Percentiles rank a stretch among this genome's conserved stretches.
phyloP scores from a whole-genome alignment of 164 flowering plant species.

The Vitis vinifera region DNA sequence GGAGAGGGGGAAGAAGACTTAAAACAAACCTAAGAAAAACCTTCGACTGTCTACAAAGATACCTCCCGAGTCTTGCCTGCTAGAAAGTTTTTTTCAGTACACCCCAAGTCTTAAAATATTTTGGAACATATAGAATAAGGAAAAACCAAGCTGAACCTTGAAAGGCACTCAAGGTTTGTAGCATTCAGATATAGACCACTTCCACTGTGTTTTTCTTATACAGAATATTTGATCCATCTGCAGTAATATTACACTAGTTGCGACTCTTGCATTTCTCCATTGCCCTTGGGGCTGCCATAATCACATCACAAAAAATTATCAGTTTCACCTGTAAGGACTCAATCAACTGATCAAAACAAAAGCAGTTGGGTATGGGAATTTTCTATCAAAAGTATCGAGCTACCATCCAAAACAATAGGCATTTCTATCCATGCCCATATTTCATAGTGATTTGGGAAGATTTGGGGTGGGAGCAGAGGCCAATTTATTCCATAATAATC shows the following conservation, averaged over 20 bases:
- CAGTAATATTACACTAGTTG: conserved; percentile 27
- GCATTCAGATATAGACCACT: not conserved
- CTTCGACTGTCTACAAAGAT: conserved; percentile 5
- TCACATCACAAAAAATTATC: not conserved
- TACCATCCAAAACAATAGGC: too few relatives aligned
- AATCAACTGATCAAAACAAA: too few relatives aligned
- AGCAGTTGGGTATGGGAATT: too few relatives aligned
- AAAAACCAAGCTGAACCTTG: not conserved
- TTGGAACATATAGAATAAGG: not conserved
- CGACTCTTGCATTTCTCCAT: conserved; percentile 64
- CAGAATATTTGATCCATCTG: conserved; percentile 1
- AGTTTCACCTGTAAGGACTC: not conserved
- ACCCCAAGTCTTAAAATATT: conserved; percentile 2
- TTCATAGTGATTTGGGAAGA: not conserved
- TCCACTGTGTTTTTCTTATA: not conserved
- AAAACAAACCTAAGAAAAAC: conserved; percentile 14
- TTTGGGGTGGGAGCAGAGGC: too few relatives aligned
- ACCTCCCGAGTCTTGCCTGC: conserved; percentile 5
- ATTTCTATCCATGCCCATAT: not conserved
- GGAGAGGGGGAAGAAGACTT: conserved; percentile 1
- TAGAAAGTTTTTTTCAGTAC: not conserved
- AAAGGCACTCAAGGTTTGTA: not conserved
- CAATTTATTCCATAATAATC: too few relatives aligned
- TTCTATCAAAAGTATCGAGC: too few relatives aligned
- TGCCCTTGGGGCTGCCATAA: conserved; percentile 67